Percentiles rank a stretch among this genome's conserved stretches.
Conservation (phyloP, 2,329 filamentous ascomycete genomes). For the Capronia americana region DNA sequence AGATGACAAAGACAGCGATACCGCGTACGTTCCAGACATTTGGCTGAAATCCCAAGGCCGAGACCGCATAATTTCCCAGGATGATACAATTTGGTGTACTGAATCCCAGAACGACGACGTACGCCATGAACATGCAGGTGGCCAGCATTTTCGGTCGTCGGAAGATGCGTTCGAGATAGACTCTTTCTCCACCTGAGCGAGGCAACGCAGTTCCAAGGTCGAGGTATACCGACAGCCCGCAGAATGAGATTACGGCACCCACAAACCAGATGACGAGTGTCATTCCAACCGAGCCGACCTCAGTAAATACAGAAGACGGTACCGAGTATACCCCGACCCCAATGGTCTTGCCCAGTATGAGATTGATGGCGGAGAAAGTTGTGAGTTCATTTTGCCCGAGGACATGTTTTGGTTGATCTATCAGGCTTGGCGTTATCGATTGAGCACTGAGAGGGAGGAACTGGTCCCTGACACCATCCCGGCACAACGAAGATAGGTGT, state of each 20-base stretch:
- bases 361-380: conserved; percentile 32
- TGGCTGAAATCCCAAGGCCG: conserved; percentile 39
- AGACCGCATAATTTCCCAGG: conserved; percentile 59
- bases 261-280: conserved; percentile 62
- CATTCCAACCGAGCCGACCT: conserved; percentile 62
- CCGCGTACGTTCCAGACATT: conserved; percentile 58
- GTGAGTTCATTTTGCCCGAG: conserved; percentile 24
- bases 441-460: conserved; percentile 29
- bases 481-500: conserved; percentile 16
- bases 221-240: conserved; percentile 55
- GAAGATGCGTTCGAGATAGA: conserved; percentile 62
- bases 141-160: conserved; percentile 58
- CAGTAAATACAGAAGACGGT: conserved; percentile 61
- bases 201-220: conserved; percentile 56
- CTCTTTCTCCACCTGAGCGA: conserved; percentile 58
- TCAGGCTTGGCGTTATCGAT: conserved; percentile 27
- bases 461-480: conserved; percentile 2
- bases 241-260: conserved; percentile 54
- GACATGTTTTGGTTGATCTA: conserved; percentile 16
- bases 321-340: conserved; percentile 60
- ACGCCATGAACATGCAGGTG: conserved; percentile 61
- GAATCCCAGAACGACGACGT: conserved; percentile 59
- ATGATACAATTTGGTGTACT: conserved; percentile 60
- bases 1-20: conserved; percentile 56
- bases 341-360: conserved; percentile 50